Conservation (phyloP, 805 yeast genomes). For the Torulaspora maleeae region DNA sequence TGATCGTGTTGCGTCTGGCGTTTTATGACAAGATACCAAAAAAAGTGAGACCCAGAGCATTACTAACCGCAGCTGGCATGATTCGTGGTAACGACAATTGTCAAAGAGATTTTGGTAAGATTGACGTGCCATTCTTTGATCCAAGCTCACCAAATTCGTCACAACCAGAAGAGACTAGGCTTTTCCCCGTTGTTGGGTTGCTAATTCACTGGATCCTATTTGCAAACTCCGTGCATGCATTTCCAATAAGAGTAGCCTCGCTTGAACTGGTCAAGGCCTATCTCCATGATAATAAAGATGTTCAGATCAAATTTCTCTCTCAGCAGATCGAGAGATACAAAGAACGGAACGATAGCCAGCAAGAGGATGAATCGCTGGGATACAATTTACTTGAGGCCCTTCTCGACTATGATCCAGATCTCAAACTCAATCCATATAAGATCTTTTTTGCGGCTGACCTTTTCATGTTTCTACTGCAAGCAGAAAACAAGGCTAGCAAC, state of each 20-base stretch:
- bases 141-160: conserved; percentile 42
- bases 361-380: conserved; percentile 14
- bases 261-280: conserved; percentile 61
- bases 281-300: conserved; percentile 56
- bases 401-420: conserved; percentile 69
- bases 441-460: conserved; percentile 77
- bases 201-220: conserved; percentile 77
- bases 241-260: conserved; percentile 76
- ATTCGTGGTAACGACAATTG: conserved; percentile 60
- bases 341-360: conserved; percentile 15
- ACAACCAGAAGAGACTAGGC: conserved; percentile 18
- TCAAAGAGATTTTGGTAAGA: conserved; percentile 67
- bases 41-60: conserved; percentile 59
- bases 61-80: conserved; percentile 72
- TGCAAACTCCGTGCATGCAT: conserved; percentile 76
- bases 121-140: conserved; percentile 91
- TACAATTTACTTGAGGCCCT: conserved; percentile 62
- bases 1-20: conserved; percentile 62
- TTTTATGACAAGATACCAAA: conserved; percentile 65
- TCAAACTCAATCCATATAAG: conserved; percentile 77
- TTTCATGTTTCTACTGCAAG: conserved; percentile 51
- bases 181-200: conserved; percentile 68
- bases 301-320: conserved; percentile 56
- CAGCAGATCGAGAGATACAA: conserved; percentile 56
- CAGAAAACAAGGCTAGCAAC: conserved; percentile 41